Conservation (phyloP, 352 stramenopile genomes). For the Vaucheria bursata region DNA sequence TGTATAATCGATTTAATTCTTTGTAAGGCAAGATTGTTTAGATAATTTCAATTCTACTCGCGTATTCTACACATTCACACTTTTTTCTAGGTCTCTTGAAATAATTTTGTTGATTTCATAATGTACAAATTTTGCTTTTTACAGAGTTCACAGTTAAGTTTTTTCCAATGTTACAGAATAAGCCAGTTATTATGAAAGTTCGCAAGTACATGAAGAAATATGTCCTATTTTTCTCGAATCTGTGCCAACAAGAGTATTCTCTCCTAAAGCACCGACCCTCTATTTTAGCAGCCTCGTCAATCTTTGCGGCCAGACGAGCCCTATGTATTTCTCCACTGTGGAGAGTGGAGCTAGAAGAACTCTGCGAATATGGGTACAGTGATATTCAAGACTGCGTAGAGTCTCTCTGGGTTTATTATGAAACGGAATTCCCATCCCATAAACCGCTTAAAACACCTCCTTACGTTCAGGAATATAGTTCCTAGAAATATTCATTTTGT, state of each 20-base stretch:
- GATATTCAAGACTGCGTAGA: conserved; percentile 16
- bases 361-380: conserved; percentile 14
- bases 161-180: too few relatives aligned
- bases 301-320: conserved; percentile 18
- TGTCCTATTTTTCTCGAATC: conserved; percentile 37
- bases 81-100: too few relatives aligned
- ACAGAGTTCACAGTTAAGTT: too few relatives aligned
- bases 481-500: too few relatives aligned
- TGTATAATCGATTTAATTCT: too few relatives aligned
- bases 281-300: conserved; percentile 16
- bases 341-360: conserved; percentile 15
- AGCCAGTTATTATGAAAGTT: conserved; percentile 36
- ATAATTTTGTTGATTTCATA: too few relatives aligned
- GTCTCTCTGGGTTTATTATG: conserved; percentile 27
- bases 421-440: conserved; percentile 27
- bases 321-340: conserved; percentile 31
- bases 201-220: conserved; percentile 42
- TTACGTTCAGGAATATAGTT: too few relatives aligned
- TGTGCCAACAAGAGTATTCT: conserved; percentile 39
- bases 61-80: too few relatives aligned
- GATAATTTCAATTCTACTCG: too few relatives aligned
- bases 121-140: conserved; percentile 14
- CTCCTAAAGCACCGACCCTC: conserved; percentile 28
- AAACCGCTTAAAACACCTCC: not conserved
- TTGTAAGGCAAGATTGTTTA: too few relatives aligned